Evolutionary conservation across 1,139 yeast species (phyloP), one percentile per base, ranked within the genome.

Genomic region (Lodderomyces parapsilosis): DNA sequence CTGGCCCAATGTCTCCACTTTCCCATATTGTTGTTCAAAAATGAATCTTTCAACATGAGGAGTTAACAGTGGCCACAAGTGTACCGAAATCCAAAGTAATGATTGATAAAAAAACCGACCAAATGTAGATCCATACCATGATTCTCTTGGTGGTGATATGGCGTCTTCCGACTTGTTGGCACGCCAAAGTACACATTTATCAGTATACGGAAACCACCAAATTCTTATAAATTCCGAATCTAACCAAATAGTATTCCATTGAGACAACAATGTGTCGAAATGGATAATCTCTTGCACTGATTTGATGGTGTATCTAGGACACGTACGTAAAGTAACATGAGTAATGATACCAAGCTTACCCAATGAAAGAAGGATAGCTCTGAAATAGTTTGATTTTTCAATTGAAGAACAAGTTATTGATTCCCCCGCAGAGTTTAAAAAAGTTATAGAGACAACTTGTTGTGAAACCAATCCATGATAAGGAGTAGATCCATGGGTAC

Each of bases 151-250:
- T 2, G 66, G 73, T n/a, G 86, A 76, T 38, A 81, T 66, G 1
- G 84, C 78, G 36, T 84, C 87, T 22, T 69, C 68, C 2, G 83
- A 70, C 59, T 88, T 88, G 36, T 80, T 71, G 24, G 96, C 98
- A 58, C 95, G 80, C 97, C 98, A 93, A 41, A 90, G 69, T 28
- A 90, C 83, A 68, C 96, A 88, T 55, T 84, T 84, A 43, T 80
- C 80, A 18, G 94, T 76, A 62, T 93, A 93, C 1, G 99, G 99
- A 63, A 87, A 93, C 98, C 99, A 93, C 98, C 98, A 93, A 40
- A 90, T 80, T 50, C 98, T 78, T 37, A 89, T 84, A 56, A 83
- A 93, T 65, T 93, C 99, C n/a, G 91, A 78, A 42, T 88, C 83
- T 7, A 88, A 80, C 96, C 98, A 93, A 36, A 91, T 66, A 13